These are phyloP conservation scores for Potentilla sterilis DNA, from an alignment of 306 rosid species.

Conservation along the genomic window DNA sequence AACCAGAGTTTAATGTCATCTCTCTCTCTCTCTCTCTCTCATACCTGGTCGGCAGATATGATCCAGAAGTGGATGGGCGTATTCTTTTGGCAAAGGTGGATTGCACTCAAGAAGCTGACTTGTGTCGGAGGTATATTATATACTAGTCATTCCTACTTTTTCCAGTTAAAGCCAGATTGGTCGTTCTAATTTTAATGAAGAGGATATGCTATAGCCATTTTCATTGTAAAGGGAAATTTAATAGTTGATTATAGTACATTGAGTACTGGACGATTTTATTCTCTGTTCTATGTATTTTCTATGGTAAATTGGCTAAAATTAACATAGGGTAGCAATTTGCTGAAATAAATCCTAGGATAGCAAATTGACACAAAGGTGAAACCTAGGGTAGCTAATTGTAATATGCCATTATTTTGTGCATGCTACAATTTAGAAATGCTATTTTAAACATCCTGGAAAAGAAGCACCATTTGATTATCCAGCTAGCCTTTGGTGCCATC, in stretches of 20 bases:
- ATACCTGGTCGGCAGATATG: conserved; percentile 49
- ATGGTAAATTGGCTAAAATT: neutral
- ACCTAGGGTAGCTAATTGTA: neutral
- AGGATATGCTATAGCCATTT: neutral
- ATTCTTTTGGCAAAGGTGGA: conserved; percentile 77
- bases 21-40: conserved; percentile 8
- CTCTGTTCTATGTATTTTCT: neutral
- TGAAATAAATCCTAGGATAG: neutral
- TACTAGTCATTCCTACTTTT: conserved; percentile 21
- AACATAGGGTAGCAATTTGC: neutral
- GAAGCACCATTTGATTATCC: neutral
- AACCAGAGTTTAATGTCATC: conserved; percentile 19
- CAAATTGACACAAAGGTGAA: neutral
- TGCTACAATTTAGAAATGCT: neutral
- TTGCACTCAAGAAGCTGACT: conserved; percentile 75
- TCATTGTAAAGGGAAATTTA: neutral
- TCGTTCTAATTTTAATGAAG: neutral
- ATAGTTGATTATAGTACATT: neutral
- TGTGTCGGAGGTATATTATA: conserved; percentile 72
- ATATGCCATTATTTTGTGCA: neutral
- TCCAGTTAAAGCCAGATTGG: neutral
- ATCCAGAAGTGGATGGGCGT: conserved; percentile 92
- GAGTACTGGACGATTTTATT: neutral
- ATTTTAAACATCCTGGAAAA: neutral
- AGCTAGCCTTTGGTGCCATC: neutral